Evolutionary conservation across 768 basidiomycete genomes (phyloP).

Genomic region (Infundibulicybe gibba): DNA sequence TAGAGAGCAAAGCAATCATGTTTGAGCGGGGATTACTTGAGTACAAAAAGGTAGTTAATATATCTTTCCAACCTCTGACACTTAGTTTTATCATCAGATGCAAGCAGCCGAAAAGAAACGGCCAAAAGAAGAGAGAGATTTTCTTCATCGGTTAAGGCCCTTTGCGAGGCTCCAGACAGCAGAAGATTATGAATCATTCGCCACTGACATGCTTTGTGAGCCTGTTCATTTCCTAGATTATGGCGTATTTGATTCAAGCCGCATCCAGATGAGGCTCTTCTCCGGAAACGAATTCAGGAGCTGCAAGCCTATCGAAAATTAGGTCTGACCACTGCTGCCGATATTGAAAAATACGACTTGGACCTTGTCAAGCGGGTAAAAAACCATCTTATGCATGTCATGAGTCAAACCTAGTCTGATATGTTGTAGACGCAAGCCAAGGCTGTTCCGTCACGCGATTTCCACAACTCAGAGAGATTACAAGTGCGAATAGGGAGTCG

Average conservation of each 20-base stretch:
- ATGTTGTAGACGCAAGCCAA: conserved; percentile 57
- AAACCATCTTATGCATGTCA: conserved; percentile 3
- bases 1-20: conserved; percentile 84
- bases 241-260: conserved; percentile 1
- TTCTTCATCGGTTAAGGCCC: conserved; percentile 83
- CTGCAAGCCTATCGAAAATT: conserved; percentile 87
- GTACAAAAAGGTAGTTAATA: conserved; percentile 78
- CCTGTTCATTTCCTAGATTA: conserved; percentile 1
- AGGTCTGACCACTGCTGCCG: conserved; percentile 80
- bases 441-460: conserved; percentile 50
- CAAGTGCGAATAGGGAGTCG: conserved; percentile 49
- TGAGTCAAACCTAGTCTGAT: background rate
- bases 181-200: conserved; percentile 86
- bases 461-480: conserved; percentile 47
- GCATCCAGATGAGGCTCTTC: conserved; percentile 72
- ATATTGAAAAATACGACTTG: conserved; percentile 85
- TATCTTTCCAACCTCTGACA: background rate
- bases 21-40: conserved; percentile 90
- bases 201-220: conserved; percentile 88
- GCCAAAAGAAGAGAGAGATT: conserved; percentile 87
- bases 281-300: conserved; percentile 88
- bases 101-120: conserved; percentile 90
- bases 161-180: conserved; percentile 90
- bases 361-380: conserved; percentile 74
- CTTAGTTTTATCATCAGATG: conserved; percentile 47